Conservation (phyloP, 495 filamentous ascomycete genomes). For the Penicillium atrosanguineum region DNA sequence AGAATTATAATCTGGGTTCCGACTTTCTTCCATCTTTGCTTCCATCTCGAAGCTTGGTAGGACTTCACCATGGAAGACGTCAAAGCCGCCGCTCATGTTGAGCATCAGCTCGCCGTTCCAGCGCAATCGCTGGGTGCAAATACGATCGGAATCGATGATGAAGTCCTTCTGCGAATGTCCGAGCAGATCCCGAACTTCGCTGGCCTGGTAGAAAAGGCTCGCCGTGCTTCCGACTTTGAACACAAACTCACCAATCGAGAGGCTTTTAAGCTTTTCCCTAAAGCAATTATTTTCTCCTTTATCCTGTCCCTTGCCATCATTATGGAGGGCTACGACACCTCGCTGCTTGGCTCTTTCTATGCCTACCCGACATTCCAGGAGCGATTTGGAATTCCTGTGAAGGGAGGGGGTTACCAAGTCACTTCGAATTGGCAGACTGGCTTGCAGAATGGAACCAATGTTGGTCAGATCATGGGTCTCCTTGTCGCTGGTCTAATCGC, state of each 20-base stretch:
- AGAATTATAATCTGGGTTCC: neutral
- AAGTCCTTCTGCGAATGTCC: constrained; percentile 11
- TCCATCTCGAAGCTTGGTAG: neutral
- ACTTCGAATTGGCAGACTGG: constrained; percentile 60
- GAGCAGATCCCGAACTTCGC: constrained; percentile 17
- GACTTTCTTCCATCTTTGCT: neutral
- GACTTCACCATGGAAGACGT: constrained; percentile 4
- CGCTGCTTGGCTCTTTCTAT: constrained; percentile 39
- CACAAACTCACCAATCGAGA: constrained; percentile 37
- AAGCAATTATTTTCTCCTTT: constrained; percentile 48
- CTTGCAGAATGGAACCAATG: constrained; percentile 55
- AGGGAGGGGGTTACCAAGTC: constrained; percentile 32
- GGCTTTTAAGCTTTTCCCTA: constrained; percentile 47
- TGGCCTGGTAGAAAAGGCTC: constrained; percentile 9
- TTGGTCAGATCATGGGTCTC: constrained; percentile 67
- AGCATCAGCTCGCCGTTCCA: constrained; percentile 10
- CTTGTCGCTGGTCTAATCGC: constrained; percentile 64
- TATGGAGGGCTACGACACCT: constrained; percentile 53
- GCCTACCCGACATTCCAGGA: constrained; percentile 36
- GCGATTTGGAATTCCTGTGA: constrained; percentile 30
- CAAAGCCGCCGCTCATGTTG: constrained; percentile 5
- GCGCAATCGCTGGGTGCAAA: constrained; percentile 6
- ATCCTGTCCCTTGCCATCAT: constrained; percentile 46
- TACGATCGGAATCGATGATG: constrained; percentile 17
- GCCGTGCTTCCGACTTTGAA: constrained; percentile 17